Conservation (phyloP, 805 yeast species). For the Hanseniaspora occidentalis region DNA sequence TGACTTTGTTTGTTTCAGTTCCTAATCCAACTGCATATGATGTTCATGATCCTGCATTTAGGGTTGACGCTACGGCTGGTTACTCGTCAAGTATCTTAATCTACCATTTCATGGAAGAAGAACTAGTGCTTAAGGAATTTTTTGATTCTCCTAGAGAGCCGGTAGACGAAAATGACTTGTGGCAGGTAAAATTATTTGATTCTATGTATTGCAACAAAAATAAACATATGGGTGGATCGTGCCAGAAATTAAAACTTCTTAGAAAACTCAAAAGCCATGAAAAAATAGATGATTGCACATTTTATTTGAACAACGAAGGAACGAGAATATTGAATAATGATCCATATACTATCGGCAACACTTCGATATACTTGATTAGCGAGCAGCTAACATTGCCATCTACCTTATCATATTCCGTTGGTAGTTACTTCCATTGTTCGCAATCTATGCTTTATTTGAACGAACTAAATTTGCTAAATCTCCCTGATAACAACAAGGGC, state of each 20-base stretch:
- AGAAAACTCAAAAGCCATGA: constrained; percentile 8
- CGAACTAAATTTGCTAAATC: constrained; percentile 36
- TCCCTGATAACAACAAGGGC: constrained; percentile 43
- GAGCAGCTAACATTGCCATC: constrained; percentile 53
- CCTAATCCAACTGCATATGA: background rate
- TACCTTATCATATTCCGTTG: constrained; percentile 51
- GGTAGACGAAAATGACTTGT: constrained; percentile 3
- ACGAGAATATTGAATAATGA: constrained; percentile 29
- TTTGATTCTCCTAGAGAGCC: constrained; percentile 12
- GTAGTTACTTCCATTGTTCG: constrained; percentile 44
- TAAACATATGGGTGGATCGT: constrained; percentile 42
- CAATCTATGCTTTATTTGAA: constrained; percentile 48
- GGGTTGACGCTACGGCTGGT: constrained; percentile 24
- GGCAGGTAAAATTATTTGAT: constrained; percentile 26
- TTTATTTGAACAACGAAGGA: constrained; percentile 42
- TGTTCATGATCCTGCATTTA: constrained; percentile 8
- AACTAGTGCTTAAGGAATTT: constrained; percentile 21
- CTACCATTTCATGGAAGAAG: constrained; percentile 52
- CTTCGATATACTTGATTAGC: constrained; percentile 53
- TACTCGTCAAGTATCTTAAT: constrained; percentile 30
- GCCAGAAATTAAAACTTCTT: constrained; percentile 45
- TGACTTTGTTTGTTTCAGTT: constrained; percentile 46
- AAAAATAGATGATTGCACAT: constrained; percentile 15
- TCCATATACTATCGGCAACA: constrained; percentile 43
- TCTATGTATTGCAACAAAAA: constrained; percentile 44